Evolutionary conservation across 306 rosid species (phyloP).

Genomic region (Medicago truncatula): DNA sequence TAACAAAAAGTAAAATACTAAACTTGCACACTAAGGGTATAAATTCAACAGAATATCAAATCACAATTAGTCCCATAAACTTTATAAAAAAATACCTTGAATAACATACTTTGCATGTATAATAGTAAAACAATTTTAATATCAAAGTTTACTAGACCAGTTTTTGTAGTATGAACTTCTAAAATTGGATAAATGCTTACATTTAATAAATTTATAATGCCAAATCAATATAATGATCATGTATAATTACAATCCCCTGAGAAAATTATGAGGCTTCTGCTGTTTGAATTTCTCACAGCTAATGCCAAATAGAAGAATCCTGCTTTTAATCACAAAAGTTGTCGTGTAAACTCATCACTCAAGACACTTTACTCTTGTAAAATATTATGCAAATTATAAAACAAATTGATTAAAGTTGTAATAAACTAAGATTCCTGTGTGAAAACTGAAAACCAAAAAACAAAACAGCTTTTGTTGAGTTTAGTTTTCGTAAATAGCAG

Average conservation of each 20-base stretch:
- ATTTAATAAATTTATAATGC: no score
- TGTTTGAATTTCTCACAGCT: not conserved
- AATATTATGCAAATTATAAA: not conserved
- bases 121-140: no score
- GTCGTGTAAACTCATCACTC: not conserved
- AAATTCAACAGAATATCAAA: not conserved
- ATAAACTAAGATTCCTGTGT: not conserved
- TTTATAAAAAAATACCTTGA: no score
- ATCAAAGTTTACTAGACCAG: no score
- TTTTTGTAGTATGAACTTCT: no score
- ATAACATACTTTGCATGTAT: no score
- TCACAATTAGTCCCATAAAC: not conserved
- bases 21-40: conserved; percentile 55
- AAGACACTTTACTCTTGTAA: not conserved
- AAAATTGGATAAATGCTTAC: no score
- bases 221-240: no score
- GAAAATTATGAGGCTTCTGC: not conserved
- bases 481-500: not conserved
- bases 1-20: conserved; percentile 57
- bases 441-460: not conserved
- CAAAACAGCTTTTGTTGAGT: not conserved
- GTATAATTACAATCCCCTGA: no score
- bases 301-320: not conserved
- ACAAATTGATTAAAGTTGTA: not conserved
- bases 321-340: not conserved